phyloP scores from a whole-genome alignment of 2,329 filamentous ascomycete species.

The Diaporthe capsici region DNA sequence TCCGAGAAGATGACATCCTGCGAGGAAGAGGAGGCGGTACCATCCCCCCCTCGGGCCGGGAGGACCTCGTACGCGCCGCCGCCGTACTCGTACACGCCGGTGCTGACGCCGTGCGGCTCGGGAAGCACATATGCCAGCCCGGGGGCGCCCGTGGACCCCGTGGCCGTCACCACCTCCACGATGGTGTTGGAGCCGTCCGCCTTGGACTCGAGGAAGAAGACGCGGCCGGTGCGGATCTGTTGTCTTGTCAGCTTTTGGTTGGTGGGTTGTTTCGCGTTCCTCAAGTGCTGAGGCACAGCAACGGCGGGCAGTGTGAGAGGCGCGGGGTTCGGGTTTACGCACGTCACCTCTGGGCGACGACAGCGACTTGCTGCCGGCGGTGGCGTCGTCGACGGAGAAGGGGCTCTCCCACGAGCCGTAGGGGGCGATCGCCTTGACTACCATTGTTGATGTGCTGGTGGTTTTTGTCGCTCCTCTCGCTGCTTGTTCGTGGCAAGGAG shows the following conservation, averaged over 20 bases:
- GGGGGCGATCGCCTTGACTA: slow-evolving; percentile 47
- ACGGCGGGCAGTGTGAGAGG: neutral
- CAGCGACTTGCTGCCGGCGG: slow-evolving; percentile 52
- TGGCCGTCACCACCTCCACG: slow-evolving; percentile 55
- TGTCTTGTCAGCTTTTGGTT: neutral
- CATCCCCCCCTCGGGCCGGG: slow-evolving; percentile 41
- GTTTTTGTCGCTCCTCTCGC: too few relatives aligned
- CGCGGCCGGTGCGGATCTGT: slow-evolving; percentile 49
- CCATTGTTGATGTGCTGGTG: slow-evolving; percentile 42
- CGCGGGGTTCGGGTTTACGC: slow-evolving; percentile 31
- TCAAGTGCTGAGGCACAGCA: neutral
- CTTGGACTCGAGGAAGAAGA: slow-evolving; percentile 56
- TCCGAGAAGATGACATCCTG: slow-evolving; percentile 62
- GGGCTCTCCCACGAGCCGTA: slow-evolving; percentile 58
- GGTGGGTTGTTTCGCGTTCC: neutral
- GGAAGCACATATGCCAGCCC: slow-evolving; percentile 28
- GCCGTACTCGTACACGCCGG: slow-evolving; percentile 38
- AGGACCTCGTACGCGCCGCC: slow-evolving; percentile 35
- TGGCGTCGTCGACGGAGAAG: slow-evolving; percentile 55
- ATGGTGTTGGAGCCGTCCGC: slow-evolving; percentile 60
- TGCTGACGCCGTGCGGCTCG: slow-evolving; percentile 43
- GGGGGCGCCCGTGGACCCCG: slow-evolving; percentile 40
- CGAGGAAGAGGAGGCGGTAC: slow-evolving; percentile 4
- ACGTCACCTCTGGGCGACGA: slow-evolving; percentile 55
- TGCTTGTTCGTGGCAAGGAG: neutral